Evolutionary conservation across 2,329 filamentous ascomycete genomes (phyloP).

Genomic region (Pleomassaria siparia): DNA sequence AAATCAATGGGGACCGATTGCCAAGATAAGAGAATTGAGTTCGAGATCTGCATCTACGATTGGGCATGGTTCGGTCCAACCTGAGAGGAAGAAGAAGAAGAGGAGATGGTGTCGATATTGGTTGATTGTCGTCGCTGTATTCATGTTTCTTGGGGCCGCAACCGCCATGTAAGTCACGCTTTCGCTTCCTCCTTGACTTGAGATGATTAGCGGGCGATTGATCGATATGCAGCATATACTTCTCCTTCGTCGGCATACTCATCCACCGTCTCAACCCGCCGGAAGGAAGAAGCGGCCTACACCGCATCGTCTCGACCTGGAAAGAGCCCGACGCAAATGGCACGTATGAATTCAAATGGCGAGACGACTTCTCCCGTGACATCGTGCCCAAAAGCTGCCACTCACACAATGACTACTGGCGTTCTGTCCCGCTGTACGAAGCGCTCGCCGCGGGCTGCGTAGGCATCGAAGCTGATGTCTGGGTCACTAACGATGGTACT

Average conservation of each 20-base stretch:
- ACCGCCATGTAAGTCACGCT: conserved; percentile 18
- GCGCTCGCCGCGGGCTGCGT: conserved; percentile 44
- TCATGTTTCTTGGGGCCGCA: conserved; percentile 19
- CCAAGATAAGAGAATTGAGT: conserved; percentile 6
- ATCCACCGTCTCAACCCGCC: conserved; percentile 24
- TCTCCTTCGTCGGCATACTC: conserved; percentile 22
- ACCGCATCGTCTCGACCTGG: conserved; percentile 27
- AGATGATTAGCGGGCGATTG: conserved; percentile 1
- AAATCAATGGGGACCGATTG: conserved; percentile 6
- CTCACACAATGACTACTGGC: conserved; percentile 50
- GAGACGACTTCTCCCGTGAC: conserved; percentile 42
- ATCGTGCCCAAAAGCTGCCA: conserved; percentile 42
- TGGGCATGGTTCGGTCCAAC: too few relatives aligned
- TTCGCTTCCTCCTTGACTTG: not conserved
- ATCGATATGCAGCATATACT: conserved; percentile 22
- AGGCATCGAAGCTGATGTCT: conserved; percentile 38
- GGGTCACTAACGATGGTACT: conserved; percentile 31
- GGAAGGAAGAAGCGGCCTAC: conserved; percentile 21
- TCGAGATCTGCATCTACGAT: conserved; percentile 2
- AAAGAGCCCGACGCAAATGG: conserved; percentile 25
- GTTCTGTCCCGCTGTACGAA: conserved; percentile 42
- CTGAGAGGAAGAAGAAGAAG: conserved; percentile 9
- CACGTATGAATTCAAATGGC: conserved; percentile 29
- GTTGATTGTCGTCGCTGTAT: conserved; percentile 10
- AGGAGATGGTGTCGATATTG: conserved; percentile 9